Evolutionary conservation across 1,284 basidiomycete genomes (phyloP), one percentile per base, ranked within the genome.

Genomic region (Leccinum subrobustum): DNA sequence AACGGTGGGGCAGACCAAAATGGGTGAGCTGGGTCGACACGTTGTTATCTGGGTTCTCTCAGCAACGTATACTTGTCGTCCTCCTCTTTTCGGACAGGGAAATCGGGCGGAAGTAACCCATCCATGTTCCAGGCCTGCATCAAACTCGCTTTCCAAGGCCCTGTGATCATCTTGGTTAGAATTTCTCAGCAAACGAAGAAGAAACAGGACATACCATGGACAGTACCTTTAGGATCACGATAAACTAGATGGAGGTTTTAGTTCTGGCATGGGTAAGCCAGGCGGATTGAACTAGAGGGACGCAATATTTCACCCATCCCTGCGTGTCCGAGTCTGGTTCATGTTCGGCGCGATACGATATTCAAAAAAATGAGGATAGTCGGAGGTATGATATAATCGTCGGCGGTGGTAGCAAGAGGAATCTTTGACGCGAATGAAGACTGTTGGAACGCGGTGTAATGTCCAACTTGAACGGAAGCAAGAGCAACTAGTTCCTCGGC

Each of bases 361-460:
- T 54, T 85, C 82, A 60, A 92, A 75, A 75, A 93, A 92, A 37
- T 86, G 81, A 6, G 83, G 81, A 72, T 95, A 95, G 27, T 27
- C 27, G 27, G 27, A 20, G 92, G 92, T 60, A 95, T 95, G 61
- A 92, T 83, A 74, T 92, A 95, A 51, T 93, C 91, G 68, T 94
- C 90, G 16, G 92, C 88, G 58, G 95, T 90, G 1, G 88, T 83
- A n/a, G 89, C 89, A 58, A 94, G 79, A 14, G 92, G 92, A 67
- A 95, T 92, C 60, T 83, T 87, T 8, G 92, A 93, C 7, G 92
- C 83, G 70, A 92, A 94, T 5, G 81, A 81, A 6, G 95, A 78
- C 75, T 95, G 92, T 70, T 94, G 93, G 77, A 95, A 94, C 3
- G 91, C 93, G 12, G 90, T 92, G 71, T 94, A 95, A 31, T 91